Base-by-base conservation (phyloP, 2,329 filamentous ascomycete genomes). In the Coleophoma cylindrospora region DNA sequence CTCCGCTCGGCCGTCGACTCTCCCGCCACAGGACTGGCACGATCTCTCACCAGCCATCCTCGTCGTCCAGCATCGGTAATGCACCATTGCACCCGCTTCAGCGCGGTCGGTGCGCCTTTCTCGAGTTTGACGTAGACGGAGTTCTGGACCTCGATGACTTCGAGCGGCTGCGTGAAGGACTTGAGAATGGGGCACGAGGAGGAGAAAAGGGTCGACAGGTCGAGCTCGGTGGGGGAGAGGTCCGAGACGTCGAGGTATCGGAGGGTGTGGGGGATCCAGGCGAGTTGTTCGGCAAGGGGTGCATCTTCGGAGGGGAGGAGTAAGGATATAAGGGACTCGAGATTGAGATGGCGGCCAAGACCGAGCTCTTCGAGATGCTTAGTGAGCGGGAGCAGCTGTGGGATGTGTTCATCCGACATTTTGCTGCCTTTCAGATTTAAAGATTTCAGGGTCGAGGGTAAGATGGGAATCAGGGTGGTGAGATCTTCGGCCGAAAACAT, bases 221-320 rank as follows among this genome's bases (percentile, higher is more conserved):
- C 73, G 44, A 89, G 77, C 46, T 80, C 67, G 9, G 70, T 76
- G 47, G 80, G 75, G 6, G 79, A 79, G 53, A 89, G 81, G 63
- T 89, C 86, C 38, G 84, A 89, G 43, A 91, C 77, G 62, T 92
- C 89, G 48, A 94, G 72, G 65, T 90, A 94, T 60, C 81, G 84
- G 21, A 94, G 75, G 27, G 77, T 77, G 53, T 84, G 79, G 2
- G 79, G 76, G 9, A 70, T 61, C 78, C 76, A 81, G 8, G 65
- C 60, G 8, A 70, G 47, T 50, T 71, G 64, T 44, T 68, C 64
- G 19, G 67, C 62, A 48, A 61, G 53, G 19, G 64, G 51, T 15
- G 60, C 45, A 32, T 57, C 52, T 22, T 59, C 55, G 10, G 58
- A 50, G 7, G 60, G 56, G 11, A 64, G 46, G 32, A 67, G 56